Base-by-base conservation (phyloP, 106 monocot genomes). In the Allium cepa region DNA sequence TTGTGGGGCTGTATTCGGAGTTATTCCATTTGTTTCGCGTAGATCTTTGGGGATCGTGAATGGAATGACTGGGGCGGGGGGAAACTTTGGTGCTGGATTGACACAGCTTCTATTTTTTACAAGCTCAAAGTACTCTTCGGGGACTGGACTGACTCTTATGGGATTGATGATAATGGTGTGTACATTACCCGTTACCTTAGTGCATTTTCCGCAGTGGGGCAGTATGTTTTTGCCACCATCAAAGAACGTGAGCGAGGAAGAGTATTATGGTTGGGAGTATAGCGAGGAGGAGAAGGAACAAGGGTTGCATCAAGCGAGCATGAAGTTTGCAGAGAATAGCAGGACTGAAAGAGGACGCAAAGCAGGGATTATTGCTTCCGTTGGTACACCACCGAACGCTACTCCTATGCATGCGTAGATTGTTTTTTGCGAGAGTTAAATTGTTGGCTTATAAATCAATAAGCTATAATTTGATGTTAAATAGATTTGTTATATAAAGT, bases 151-250 rank as follows among this genome's bases (percentile, higher is more conserved):
- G 7, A 53, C 67, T 10, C 67, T 68, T 14, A 68, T 68, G 67
- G 67, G 67, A 7, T 12, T 68, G 13, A 68, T 68, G 67, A 68
- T 68, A 3, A 28, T 55, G 53, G 67, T 53, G 3, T 68, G 67
- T 13, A 68, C 67, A 4, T 14, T 68, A 53, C 67, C 67, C 0
- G 27, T 68, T 11, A 14, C 67, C 14, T 36, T 68, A 0, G 67
- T 68, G 53, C 67, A 68, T 36, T 68, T 68, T 14, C 67, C 67
- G 52, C 67, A 68, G 67, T 68, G 67, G 67, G 67, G 67, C 12
- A 68, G 67, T 8, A 68, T 68, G 67, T 28, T 68, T 8, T 13
- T 68, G 67, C 67, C 67, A 15, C 27, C 67, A 11, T 68, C 67
- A 26, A 53, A 53, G 52, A 26, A 53, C 9, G 67, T 15, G 5